Evolutionary conservation across 805 yeast species (phyloP).

Genomic region (Candida silvicultrix): DNA sequence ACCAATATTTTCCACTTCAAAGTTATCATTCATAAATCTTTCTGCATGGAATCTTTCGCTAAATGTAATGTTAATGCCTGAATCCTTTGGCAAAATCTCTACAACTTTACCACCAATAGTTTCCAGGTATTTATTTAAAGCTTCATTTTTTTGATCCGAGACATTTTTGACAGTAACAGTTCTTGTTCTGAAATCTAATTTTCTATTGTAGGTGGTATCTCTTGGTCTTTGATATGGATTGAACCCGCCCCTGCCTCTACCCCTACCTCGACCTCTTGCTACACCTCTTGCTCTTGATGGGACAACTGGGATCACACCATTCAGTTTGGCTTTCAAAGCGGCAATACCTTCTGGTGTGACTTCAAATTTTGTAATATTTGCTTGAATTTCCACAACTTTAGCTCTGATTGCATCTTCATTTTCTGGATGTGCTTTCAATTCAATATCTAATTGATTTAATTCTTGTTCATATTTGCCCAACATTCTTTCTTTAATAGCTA

Average conservation of each 20-base stretch:
- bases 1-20: conserved; percentile 4
- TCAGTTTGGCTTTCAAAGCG: conserved; percentile 14
- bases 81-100: conserved; percentile 3
- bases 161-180: conserved; percentile 15
- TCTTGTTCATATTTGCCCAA: conserved; percentile 26
- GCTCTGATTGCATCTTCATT: conserved; percentile 7
- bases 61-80: conserved; percentile 14
- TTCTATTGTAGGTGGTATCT: conserved; percentile 2
- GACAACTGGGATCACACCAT: conserved; percentile 2
- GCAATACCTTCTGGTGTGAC: conserved; percentile 18
- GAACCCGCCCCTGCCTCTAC: conserved; percentile 5
- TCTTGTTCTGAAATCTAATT: conserved; percentile 19
- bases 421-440: conserved; percentile 12
- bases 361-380: conserved; percentile 11
- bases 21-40: conserved; percentile 11
- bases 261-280: conserved; percentile 5
- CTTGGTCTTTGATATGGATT: conserved; percentile 15
- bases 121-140: conserved; percentile 10
- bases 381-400: conserved; percentile 11
- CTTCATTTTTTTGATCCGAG: conserved; percentile 8
- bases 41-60: conserved; percentile 18
- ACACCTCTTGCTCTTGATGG: conserved; percentile 7
- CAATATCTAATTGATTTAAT: conserved; percentile 15
- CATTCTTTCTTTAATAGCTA: conserved; percentile 28
- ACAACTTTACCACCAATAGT: conserved; percentile 7